Evolutionary conservation across 768 basidiomycete species (phyloP).

Genomic region (Rhodotorula taiwanensis): DNA sequence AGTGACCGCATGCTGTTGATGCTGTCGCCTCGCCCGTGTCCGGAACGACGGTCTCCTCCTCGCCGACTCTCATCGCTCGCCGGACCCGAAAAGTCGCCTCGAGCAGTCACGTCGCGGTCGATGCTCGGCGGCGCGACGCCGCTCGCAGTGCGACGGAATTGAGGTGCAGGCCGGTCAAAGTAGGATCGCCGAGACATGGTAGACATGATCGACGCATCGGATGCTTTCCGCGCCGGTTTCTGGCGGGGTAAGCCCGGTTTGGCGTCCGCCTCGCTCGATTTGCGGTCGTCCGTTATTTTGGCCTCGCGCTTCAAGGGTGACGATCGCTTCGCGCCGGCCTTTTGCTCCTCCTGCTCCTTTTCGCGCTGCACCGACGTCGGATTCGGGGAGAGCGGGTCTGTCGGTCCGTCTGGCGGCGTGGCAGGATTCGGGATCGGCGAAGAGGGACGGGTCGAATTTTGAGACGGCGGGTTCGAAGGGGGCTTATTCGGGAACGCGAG

Average conservation of each 20-base stretch:
- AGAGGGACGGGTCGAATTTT: not conserved
- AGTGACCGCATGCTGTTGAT: constrained; percentile 3
- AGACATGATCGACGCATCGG: constrained; percentile 30
- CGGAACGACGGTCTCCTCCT: not conserved
- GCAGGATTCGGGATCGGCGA: not conserved
- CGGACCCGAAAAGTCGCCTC: constrained; percentile 14
- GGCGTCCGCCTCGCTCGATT: not conserved
- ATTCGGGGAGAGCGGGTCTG: not conserved
- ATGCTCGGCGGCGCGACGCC: constrained; percentile 8
- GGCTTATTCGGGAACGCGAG: constrained; percentile 4
- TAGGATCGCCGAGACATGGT: constrained; percentile 21
- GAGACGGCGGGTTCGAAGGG: not conserved
- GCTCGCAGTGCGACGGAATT: constrained; percentile 23
- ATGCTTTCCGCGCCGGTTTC: constrained; percentile 24
- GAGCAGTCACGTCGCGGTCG: not conserved
- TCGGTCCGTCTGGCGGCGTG: not conserved
- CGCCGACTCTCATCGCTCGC: not conserved
- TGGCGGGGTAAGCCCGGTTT: not conserved
- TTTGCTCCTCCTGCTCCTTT: not conserved
- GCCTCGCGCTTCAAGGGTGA: not conserved
- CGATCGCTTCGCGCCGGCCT: no score
- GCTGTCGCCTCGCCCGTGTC: not conserved
- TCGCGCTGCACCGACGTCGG: not conserved
- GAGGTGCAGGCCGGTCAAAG: not conserved
- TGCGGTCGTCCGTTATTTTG: not conserved